Conservation (phyloP, 306 rosid species). For the Vigna unguiculata region DNA sequence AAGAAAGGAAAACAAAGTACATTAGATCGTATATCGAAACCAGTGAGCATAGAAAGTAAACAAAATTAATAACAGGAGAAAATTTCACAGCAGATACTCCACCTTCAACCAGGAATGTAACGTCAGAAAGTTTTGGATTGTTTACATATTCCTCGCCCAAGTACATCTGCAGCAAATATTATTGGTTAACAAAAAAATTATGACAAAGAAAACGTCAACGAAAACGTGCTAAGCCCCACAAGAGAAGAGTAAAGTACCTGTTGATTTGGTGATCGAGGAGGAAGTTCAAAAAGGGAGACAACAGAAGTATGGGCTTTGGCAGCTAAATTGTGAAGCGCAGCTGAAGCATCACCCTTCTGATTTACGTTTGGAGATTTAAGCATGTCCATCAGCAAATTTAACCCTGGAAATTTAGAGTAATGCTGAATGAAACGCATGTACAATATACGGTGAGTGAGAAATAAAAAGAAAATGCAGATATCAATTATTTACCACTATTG, state of each 20-base stretch:
- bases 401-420: conserved; percentile 59
- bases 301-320: conserved; percentile 54
- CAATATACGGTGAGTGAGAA: not conserved
- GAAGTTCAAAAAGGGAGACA: conserved; percentile 73
- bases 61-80: not conserved
- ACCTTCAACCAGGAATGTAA: conserved; percentile 94
- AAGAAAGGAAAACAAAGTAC: conserved; percentile 30
- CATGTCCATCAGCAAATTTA: conserved; percentile 79
- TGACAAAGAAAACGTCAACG: not conserved
- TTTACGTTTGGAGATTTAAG: conserved; percentile 63
- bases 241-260: conserved; percentile 59
- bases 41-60: not conserved
- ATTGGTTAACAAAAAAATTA: not conserved
- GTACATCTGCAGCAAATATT: conserved; percentile 63
- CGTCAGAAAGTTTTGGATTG: conserved; percentile 78
- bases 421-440: conserved; percentile 18
- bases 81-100: not conserved
- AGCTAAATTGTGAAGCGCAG: conserved; percentile 80
- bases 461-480: not conserved
- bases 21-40: conserved; percentile 24
- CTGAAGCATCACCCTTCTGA: conserved; percentile 80
- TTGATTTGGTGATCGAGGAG: conserved; percentile 86
- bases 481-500: conserved; percentile 60
- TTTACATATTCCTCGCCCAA: conserved; percentile 84
- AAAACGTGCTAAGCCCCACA: not conserved